Evolutionary conservation across 2,329 filamentous ascomycete species (phyloP), one percentile per base, ranked within the genome.

Genomic region (Hypoxylon sp.): DNA sequence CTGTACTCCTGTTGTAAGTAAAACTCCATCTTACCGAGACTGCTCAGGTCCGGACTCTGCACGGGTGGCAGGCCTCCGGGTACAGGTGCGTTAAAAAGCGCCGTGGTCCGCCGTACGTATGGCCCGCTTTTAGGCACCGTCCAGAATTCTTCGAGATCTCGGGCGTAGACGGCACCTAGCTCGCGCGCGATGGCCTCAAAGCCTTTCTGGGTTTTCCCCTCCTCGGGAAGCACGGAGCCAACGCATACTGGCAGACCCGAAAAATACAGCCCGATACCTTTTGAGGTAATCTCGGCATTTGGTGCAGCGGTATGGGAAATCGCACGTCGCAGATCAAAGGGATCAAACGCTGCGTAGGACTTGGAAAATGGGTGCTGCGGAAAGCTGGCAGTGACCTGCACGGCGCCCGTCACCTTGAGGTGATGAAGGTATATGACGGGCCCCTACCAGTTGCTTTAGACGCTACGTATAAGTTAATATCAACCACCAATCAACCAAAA

Each of bases 91-190:
- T 18, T 46, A 22, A 69, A 64, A 12, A 71, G 49, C 3, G 28
- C 44, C 20, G 60, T 57, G 12, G 58, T 70, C 4, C 61, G 54
- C 28, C 44, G 48, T 1, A 66, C 3, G 20, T 63, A 69, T 9
- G 65, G 40, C 12, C 66, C 24, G 4, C 12, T 26, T 22, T 74
- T 54, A 4, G 22, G 20, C 0, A 70, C 40, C 16, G 50, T 40
- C 48, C 60, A 53, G 32, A 76, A 78, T 42, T 61, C 67, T 12
- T 74, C 68, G 16, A 71, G 70, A 32, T 74, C 71, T 18, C 55
- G 54, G 2, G 38, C 33, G 28, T 73, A 74, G 22, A 69, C 52
- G 8, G 44, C 40, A 6, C 55, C 51, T 14, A 74, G 54, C 20
- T 71, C 67, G 2, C 45, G 52, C 1, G 69, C 61, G 3, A 73